Conservation (phyloP, 2,329 filamentous ascomycete genomes). For the Leptographium procerum region DNA sequence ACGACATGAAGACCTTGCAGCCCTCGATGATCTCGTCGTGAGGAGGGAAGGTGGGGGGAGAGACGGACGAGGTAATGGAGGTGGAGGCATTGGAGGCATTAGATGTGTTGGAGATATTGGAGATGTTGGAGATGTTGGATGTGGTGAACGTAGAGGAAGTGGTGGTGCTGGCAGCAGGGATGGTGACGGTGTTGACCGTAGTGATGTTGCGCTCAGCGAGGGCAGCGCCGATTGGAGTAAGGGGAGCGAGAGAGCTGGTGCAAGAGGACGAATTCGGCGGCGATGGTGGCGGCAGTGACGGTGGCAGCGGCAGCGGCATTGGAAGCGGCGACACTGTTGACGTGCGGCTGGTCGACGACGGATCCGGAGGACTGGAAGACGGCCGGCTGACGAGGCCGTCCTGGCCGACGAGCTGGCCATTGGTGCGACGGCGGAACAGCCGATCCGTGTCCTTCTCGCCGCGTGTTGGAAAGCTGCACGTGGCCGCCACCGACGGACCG, state of each 20-base stretch:
- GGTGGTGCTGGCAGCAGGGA: neutral
- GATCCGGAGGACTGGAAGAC: neutral
- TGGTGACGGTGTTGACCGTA: constrained; percentile 1
- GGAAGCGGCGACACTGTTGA: neutral
- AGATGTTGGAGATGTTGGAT: too few species aligned
- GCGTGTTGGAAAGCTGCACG: constrained; percentile 38
- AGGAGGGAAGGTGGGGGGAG: too few species aligned
- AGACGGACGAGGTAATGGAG: too few species aligned
- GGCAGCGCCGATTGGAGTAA: too few species aligned
- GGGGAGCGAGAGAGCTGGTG: neutral
- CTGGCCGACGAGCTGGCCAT: constrained; percentile 23
- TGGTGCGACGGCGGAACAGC: constrained; percentile 42
- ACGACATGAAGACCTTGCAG: constrained; percentile 37
- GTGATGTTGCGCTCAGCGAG: constrained; percentile 4
- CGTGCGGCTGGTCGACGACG: too few species aligned
- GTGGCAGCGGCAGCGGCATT: neutral
- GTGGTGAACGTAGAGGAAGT: too few species aligned
- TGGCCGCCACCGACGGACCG: constrained; percentile 32
- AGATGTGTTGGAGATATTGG: too few species aligned
- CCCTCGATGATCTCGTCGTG: constrained; percentile 39
- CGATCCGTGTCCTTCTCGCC: constrained; percentile 43
- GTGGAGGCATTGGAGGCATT: too few species aligned
- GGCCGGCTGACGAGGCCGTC: neutral
- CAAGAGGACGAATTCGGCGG: neutral
- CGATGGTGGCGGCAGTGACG: neutral